A percentile compares a stretch with the other conserved stretches of the same genome.
phyloP scores from a whole-genome alignment of 1,284 basidiomycete species.

The Leccinum solheimii region DNA sequence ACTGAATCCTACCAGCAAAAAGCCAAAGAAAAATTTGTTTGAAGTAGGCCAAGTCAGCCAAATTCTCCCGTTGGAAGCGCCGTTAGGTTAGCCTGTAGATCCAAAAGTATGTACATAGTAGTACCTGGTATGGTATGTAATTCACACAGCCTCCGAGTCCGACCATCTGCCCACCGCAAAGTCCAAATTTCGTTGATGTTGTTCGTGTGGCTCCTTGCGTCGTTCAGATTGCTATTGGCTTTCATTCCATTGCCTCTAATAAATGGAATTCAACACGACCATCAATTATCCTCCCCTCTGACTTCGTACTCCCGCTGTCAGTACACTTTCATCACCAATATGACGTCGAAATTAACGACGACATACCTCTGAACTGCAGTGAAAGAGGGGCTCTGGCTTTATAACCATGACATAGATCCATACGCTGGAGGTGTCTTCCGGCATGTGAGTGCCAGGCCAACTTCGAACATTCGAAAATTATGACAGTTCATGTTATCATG shows the following conservation, averaged over 20 bases:
- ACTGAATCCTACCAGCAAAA: neutral
- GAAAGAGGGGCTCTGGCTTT: conserved; percentile 83
- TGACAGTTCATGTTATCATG: neutral
- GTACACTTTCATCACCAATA: conserved; percentile 17
- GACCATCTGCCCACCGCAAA: neutral
- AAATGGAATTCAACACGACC: conserved; percentile 54
- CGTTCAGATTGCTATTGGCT: conserved; percentile 50
- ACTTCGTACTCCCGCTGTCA: conserved; percentile 66
- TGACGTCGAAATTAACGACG: neutral
- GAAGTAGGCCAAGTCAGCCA: neutral
- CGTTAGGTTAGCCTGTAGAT: too few species aligned
- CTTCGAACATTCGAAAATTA: neutral
- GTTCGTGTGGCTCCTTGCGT: conserved; percentile 40
- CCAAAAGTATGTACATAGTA: neutral
- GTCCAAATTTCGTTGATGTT: conserved; percentile 10
- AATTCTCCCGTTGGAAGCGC: neutral
- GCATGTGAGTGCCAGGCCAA: conserved; percentile 58
- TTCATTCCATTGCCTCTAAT: conserved; percentile 44
- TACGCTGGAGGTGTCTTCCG: conserved; percentile 84
- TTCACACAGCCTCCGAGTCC: conserved; percentile 4
- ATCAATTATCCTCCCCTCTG: conserved; percentile 80
- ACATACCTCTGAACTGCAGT: conserved; percentile 51
- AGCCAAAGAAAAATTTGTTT: neutral
- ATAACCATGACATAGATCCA: conserved; percentile 71
- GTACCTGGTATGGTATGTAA: neutral